Evolutionary conservation across 164 flowering plant species (phyloP).

Genomic region (Cinnamomum chago): DNA sequence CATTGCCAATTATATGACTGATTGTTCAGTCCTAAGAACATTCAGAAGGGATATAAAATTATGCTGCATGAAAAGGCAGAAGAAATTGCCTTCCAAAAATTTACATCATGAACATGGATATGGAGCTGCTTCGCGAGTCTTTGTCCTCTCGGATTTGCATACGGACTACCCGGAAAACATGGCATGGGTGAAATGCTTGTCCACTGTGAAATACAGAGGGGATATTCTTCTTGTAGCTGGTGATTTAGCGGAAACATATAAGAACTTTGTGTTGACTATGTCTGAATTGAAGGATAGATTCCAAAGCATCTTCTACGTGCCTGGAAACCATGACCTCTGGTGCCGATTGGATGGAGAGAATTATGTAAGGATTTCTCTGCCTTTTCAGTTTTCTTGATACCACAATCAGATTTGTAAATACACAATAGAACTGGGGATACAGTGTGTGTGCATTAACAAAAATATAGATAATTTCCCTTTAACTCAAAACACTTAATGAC

Average conservation of each 20-base stretch:
- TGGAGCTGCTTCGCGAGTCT: constrained; percentile 37
- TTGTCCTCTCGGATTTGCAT: constrained; percentile 75
- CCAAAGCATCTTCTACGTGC: constrained; percentile 58
- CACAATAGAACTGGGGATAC: background rate
- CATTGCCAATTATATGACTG: background rate
- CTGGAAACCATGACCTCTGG: constrained; percentile 84
- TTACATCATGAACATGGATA: constrained; percentile 9
- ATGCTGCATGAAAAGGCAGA: constrained; percentile 21
- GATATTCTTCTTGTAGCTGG: constrained; percentile 80
- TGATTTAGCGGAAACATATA: constrained; percentile 70
- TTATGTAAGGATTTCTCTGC: constrained; percentile 26
- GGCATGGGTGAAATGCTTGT: constrained; percentile 55
- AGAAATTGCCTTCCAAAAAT: constrained; percentile 11
- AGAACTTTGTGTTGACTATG: constrained; percentile 58
- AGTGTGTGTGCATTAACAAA: background rate
- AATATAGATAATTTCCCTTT: background rate
- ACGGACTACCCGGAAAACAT: constrained; percentile 74
- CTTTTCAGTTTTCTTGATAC: background rate
- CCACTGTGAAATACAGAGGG: constrained; percentile 29
- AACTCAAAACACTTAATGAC: background rate
- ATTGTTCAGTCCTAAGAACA: background rate
- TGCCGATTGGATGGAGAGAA: constrained; percentile 47
- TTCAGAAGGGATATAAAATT: constrained; percentile 1
- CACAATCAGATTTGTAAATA: background rate
- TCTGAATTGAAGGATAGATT: constrained; percentile 59